A percentile compares a stretch with the other conserved stretches of the same genome.
Evolutionary conservation across 208 protist species (phyloP).

Genomic region (Leishmania tarentolae): DNA sequence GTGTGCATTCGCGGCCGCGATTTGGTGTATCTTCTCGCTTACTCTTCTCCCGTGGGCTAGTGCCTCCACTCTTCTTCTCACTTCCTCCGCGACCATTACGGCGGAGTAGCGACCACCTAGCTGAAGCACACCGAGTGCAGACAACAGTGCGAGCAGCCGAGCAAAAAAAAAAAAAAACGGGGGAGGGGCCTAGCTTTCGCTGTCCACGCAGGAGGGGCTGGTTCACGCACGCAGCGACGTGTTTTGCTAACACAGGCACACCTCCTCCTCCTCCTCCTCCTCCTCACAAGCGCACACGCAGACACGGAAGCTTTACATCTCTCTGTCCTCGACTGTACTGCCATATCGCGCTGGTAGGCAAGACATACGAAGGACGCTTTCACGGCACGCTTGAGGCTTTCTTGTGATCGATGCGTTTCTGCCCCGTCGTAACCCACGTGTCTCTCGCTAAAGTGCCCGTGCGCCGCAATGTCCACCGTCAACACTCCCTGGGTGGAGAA

Average conservation of each 20-base stretch:
- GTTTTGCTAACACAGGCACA: background rate
- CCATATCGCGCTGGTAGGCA: background rate
- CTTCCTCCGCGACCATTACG: background rate
- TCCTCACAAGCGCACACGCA: background rate
- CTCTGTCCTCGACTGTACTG: background rate
- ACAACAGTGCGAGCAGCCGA: background rate
- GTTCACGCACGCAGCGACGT: background rate
- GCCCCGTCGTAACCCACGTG: background rate
- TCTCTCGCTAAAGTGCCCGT: background rate
- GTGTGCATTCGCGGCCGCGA: background rate
- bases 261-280: too few species aligned
- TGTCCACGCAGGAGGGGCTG: background rate
- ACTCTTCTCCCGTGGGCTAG: background rate
- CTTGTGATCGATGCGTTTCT: background rate
- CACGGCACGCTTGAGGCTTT: background rate
- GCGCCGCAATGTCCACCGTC: conserved; percentile 18
- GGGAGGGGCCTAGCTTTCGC: background rate
- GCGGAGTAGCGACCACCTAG: background rate
- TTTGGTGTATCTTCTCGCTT: background rate
- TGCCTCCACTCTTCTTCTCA: background rate
- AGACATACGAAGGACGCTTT: background rate
- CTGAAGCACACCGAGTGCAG: background rate
- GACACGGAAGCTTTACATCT: background rate
- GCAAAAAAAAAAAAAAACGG: background rate
- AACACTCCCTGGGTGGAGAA: conserved; percentile 98